A percentile compares a stretch with the other conserved stretches of the same genome.
phyloP scores from a whole-genome alignment of 306 rosid species.

The Quercus glauca region DNA sequence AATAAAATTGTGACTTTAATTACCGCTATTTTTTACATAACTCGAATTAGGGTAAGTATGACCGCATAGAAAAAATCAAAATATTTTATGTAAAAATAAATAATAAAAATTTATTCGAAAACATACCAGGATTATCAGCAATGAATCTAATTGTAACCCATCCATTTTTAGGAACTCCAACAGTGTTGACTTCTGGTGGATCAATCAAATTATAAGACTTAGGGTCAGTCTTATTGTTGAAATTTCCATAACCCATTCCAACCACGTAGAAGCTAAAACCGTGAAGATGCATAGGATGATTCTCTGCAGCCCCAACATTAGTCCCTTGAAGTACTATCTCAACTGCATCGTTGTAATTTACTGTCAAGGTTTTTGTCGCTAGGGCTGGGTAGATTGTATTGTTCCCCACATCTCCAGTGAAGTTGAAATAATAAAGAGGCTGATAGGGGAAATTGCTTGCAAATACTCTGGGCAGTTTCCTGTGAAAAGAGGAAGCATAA shows the following conservation, averaged over 20 bases:
- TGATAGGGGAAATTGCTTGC: slow-evolving; percentile 23
- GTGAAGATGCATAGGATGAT: slow-evolving; percentile 29
- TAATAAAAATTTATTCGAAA: background rate
- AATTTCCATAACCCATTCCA: slow-evolving; percentile 33
- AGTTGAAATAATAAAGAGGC: slow-evolving; percentile 37
- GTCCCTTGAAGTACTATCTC: slow-evolving; percentile 51
- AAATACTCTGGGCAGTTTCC: background rate
- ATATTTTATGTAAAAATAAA: too few relatives aligned
- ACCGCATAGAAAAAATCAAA: too few relatives aligned
- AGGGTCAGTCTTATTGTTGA: slow-evolving; percentile 3
- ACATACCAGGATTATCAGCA: slow-evolving; percentile 32
- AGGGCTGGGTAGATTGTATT: slow-evolving; percentile 8
- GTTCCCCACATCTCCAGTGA: slow-evolving; percentile 29
- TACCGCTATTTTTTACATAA: too few relatives aligned
- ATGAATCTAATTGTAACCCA: slow-evolving; percentile 29
- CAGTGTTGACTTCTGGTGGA: slow-evolving; percentile 28
- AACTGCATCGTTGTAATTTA: slow-evolving; percentile 33
- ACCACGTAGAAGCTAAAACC: slow-evolving; percentile 38
- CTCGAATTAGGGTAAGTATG: too few relatives aligned
- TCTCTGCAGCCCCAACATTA: slow-evolving; percentile 24
- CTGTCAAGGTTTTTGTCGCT: slow-evolving; percentile 40
- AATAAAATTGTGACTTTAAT: too few relatives aligned
- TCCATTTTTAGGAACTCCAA: slow-evolving; percentile 33
- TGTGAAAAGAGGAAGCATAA: background rate
- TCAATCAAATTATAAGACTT: slow-evolving; percentile 28